These are phyloP conservation scores for Diplocarpon rosae DNA, from an alignment of 2,329 filamentous ascomycete genomes.

Conservation along the genomic window DNA sequence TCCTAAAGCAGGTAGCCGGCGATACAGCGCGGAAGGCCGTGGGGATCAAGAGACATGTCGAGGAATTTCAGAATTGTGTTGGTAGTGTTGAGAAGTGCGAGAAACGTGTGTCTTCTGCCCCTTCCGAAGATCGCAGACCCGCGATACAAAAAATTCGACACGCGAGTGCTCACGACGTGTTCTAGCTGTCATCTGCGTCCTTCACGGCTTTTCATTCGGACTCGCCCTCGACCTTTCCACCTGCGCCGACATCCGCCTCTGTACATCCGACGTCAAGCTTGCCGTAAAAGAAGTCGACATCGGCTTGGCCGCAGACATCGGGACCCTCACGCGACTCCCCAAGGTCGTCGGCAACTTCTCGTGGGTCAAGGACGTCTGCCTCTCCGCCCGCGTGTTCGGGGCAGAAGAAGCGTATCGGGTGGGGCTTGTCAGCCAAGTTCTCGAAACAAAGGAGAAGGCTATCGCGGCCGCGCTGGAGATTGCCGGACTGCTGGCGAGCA, in stretches of 20 bases:
- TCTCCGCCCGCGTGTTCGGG: slow-evolving; percentile 59
- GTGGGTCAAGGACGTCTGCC: slow-evolving; percentile 71
- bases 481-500: slow-evolving; percentile 56
- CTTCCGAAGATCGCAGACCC: background rate
- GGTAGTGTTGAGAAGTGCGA: slow-evolving; percentile 71
- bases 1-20: slow-evolving; percentile 29
- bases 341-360: slow-evolving; percentile 59
- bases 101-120: slow-evolving; percentile 51
- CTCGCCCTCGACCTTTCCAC: slow-evolving; percentile 65
- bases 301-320: slow-evolving; percentile 69
- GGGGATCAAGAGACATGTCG: slow-evolving; percentile 54
- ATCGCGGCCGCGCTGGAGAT: slow-evolving; percentile 51
- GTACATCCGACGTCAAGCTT: slow-evolving; percentile 47
- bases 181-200: slow-evolving; percentile 64
- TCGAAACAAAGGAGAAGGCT: slow-evolving; percentile 50
- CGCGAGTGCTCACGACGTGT: background rate
- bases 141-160: background rate
- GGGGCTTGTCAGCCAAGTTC: slow-evolving; percentile 59
- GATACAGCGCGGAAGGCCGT: slow-evolving; percentile 58
- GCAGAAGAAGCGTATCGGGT: slow-evolving; percentile 58
- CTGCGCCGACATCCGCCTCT: slow-evolving; percentile 61
- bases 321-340: slow-evolving; percentile 61
- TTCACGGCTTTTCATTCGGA: slow-evolving; percentile 71
- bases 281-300: slow-evolving; percentile 77
- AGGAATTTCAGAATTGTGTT: slow-evolving; percentile 72